These are phyloP conservation scores for Gomphus bonarii DNA, from an alignment of 1,284 basidiomycete species.

Conservation along the genomic window DNA sequence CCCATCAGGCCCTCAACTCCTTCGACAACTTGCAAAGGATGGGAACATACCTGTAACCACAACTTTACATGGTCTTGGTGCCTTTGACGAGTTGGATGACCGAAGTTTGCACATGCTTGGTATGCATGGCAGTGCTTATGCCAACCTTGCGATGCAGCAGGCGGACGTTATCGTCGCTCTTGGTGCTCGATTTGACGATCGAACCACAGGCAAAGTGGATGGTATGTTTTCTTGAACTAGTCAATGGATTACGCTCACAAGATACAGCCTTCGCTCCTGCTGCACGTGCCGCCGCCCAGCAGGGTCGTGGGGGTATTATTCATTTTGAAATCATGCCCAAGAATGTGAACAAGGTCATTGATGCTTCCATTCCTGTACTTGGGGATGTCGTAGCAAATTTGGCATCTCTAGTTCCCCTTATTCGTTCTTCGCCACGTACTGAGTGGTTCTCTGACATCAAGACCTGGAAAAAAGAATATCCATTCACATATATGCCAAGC, in stretches of 20 bases:
- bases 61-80: slow-evolving; percentile 91
- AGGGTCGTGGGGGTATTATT: slow-evolving; percentile 91
- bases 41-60: slow-evolving; percentile 97
- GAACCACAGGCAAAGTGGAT: slow-evolving; percentile 89
- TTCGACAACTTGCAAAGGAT: slow-evolving; percentile 71
- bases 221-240: slow-evolving; percentile 24
- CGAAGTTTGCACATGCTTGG: slow-evolving; percentile 95
- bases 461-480: slow-evolving; percentile 81
- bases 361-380: slow-evolving; percentile 88
- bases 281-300: slow-evolving; percentile 76
- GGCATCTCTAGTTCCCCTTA: slow-evolving; percentile 71
- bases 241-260: slow-evolving; percentile 1
- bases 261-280: slow-evolving; percentile 73
- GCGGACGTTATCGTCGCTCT: slow-evolving; percentile 98
- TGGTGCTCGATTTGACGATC: slow-evolving; percentile 95
- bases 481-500: slow-evolving; percentile 80
- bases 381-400: slow-evolving; percentile 89
- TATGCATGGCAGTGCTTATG: slow-evolving; percentile 97
- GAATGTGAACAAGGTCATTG: slow-evolving; percentile 98
- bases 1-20: slow-evolving; percentile 74
- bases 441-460: slow-evolving; percentile 82
- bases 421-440: slow-evolving; percentile 51
- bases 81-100: slow-evolving; percentile 87
- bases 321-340: slow-evolving; percentile 99
- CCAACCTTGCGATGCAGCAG: slow-evolving; percentile 95